A percentile compares a stretch with the other conserved stretches of the same genome.
Conservation (phyloP, 208 protist genomes). For the Histomonas meleagridis region DNA sequence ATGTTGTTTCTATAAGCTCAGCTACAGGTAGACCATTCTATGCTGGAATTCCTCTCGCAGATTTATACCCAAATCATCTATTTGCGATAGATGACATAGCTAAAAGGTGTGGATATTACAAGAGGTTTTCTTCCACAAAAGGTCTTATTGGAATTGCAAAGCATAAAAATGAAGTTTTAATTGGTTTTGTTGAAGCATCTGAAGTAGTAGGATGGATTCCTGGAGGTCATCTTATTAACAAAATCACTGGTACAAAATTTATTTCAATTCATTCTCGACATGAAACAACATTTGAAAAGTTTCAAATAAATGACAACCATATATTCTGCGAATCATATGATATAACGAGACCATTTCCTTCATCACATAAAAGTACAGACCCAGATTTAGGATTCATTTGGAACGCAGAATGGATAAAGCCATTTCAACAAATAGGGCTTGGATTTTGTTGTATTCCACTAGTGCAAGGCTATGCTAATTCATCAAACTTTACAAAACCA, state of each 20-base stretch:
- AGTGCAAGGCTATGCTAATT: neutral
- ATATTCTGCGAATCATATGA: neutral
- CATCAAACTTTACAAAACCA: neutral
- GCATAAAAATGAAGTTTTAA: neutral
- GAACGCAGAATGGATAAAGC: neutral
- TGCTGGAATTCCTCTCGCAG: neutral
- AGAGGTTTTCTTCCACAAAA: neutral
- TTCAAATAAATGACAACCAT: neutral
- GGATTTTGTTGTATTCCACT: neutral
- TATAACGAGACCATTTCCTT: neutral
- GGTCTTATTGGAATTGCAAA: neutral
- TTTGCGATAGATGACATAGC: neutral
- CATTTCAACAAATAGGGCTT: neutral
- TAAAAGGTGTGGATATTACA: neutral
- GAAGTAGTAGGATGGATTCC: neutral
- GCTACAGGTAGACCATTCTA: neutral
- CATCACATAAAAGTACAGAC: neutral
- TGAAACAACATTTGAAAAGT: neutral
- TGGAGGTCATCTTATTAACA: neutral
- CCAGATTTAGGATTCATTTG: neutral
- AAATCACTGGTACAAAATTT: neutral
- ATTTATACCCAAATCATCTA: neutral
- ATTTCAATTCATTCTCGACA: neutral
- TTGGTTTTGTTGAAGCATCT: neutral
- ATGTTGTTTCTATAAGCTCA: neutral